Conservation (phyloP, 1,139 yeast species). For the Blastobotrys buckinghamii region DNA sequence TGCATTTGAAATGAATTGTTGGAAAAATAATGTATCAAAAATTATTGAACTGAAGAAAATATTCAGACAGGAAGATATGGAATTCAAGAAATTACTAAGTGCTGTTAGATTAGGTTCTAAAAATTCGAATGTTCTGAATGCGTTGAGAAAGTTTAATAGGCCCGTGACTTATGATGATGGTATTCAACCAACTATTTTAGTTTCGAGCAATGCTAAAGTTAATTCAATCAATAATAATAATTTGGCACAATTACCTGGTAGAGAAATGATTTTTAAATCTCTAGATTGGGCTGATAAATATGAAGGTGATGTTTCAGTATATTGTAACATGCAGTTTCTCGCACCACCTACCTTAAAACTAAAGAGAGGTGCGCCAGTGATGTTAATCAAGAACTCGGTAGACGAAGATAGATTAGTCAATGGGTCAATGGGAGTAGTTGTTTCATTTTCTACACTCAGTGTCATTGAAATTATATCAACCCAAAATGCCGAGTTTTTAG, state of each 20-base stretch:
- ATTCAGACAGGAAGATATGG: conserved; percentile 89
- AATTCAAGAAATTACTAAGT: conserved; percentile 65
- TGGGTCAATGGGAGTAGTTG: conserved; percentile 42
- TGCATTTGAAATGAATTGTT: conserved; percentile 73
- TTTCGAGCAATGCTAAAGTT: conserved; percentile 70
- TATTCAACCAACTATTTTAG: conserved; percentile 73
- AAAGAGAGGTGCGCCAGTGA: conserved; percentile 58
- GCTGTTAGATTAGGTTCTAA: conserved; percentile 63
- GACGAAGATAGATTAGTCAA: conserved; percentile 42
- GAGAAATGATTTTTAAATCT: conserved; percentile 16
- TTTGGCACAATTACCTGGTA: conserved; percentile 43
- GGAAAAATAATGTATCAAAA: conserved; percentile 55
- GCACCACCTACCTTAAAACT: conserved; percentile 42
- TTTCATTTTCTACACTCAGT: conserved; percentile 33
- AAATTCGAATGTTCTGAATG: conserved; percentile 37
- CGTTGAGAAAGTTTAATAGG: conserved; percentile 37
- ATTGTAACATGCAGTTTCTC: conserved; percentile 34
- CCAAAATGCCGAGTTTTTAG: neutral
- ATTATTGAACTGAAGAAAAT: conserved; percentile 60
- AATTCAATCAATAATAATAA: conserved; percentile 57
- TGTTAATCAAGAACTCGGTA: conserved; percentile 45
- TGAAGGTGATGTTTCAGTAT: neutral
- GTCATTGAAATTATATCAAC: neutral
- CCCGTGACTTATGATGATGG: conserved; percentile 59
- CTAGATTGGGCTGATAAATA: neutral